Base-by-base conservation (phyloP, 169 alveolate genomes). In the Cryptosporidium bovis region DNA sequence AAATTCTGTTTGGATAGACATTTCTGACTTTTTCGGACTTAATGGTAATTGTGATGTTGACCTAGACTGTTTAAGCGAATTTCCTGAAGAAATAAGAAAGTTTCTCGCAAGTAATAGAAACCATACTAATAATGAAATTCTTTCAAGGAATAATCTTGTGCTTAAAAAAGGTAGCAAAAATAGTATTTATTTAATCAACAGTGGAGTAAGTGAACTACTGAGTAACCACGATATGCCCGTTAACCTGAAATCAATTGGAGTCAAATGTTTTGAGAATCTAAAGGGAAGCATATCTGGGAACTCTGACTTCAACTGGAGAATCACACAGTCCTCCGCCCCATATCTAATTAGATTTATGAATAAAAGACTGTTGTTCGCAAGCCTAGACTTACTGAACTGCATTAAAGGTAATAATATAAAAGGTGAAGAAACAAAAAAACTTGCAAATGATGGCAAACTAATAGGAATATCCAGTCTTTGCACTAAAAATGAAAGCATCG, bases 281-380 rank as follows among this genome's bases (percentile, higher is more conserved):
- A 69, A 69, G 36, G 83, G 83, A 1, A 20, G 34, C 27, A 69
- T 69, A 51, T 69, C 83, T 13, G 83, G 83, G 20, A 53, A 69
- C 5, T 55, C 66, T 20, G 51, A 18, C 20, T 69, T 64, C 36
- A 56, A 12, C 51, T 69, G 83, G 83, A 69, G 83, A 53, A 69
- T 69, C 40, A 51, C 55, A 12, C 83, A 69, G 24, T 51, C 13
- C 13, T 27, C 60, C 18, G 31, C 83, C 27, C 36, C 34, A 29
- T 69, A 53, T 34, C 8, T 69, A 27, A 64, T 69, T 51, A 20
- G 83, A 31, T 55, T 69, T 33, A 69, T 69, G 65, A 69, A 24
- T n/a, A 69, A 66, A 34, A 69, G 83, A 53, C 58, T 69, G 4
- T 27, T 69, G 10, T 69, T 69, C 31, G 51, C 51, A 44, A 69